phyloP scores from a whole-genome alignment of 2,329 filamentous ascomycete genomes.

The Cryphonectria nitschkei region DNA sequence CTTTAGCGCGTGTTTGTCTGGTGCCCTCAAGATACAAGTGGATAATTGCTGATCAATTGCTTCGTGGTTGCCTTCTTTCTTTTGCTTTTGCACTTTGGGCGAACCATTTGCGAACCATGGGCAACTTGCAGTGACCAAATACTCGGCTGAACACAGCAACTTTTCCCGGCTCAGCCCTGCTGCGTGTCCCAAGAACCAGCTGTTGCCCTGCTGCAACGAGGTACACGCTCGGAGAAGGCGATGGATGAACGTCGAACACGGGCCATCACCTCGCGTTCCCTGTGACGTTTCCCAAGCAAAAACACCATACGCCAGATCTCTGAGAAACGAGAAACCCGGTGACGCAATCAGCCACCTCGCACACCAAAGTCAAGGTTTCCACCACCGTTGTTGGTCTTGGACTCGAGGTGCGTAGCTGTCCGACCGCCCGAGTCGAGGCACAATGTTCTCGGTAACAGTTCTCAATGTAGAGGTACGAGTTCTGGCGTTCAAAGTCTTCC shows the following conservation, averaged over 20 bases:
- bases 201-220: too few relatives aligned
- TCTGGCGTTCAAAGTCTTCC: neutral
- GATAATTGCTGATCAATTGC: neutral
- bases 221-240: neutral
- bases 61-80: conserved; percentile 3
- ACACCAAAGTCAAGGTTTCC: neutral
- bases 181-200: neutral
- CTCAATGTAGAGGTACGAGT: neutral
- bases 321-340: conserved; percentile 18
- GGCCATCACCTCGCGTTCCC: neutral
- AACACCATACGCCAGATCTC: conserved; percentile 23
- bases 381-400: neutral
- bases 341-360: conserved; percentile 8
- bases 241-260: neutral
- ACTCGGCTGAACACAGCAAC: neutral
- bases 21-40: neutral
- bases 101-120: neutral
- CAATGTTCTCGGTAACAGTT: neutral
- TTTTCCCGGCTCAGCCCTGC: neutral
- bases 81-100: neutral
- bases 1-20: neutral
- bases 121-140: neutral
- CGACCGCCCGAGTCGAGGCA: neutral
- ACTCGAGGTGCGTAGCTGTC: conserved; percentile 6
- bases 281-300: conserved; percentile 7